A percentile compares a stretch with the other conserved stretches of the same genome.
phyloP scores from a whole-genome alignment of 495 filamentous ascomycete genomes.

The Copromyces sp. region DNA sequence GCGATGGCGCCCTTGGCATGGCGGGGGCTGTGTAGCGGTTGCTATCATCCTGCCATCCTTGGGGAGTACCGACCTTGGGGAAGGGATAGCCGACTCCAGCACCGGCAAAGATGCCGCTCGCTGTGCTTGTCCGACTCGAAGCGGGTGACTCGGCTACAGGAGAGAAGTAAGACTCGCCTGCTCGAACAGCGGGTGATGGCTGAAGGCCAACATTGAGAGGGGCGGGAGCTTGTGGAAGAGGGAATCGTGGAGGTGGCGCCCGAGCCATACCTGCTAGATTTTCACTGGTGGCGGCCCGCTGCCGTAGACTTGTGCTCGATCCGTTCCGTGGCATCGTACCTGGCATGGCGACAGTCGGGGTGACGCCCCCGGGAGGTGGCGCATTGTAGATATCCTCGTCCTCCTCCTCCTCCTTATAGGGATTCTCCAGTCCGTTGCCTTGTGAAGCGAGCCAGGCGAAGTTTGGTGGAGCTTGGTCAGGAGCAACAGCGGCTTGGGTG shows the following conservation, averaged over 20 bases:
- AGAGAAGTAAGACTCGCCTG: constrained; percentile 79
- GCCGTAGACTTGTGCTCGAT: constrained; percentile 70
- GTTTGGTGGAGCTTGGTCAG: constrained; percentile 38
- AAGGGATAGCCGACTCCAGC: constrained; percentile 57
- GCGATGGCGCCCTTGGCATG: constrained; percentile 64
- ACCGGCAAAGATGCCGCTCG: constrained; percentile 48
- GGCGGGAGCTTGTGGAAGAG: constrained; percentile 46
- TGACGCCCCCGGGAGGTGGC: constrained; percentile 8
- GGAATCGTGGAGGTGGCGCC: constrained; percentile 57
- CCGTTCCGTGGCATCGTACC: constrained; percentile 62
- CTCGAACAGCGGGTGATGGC: constrained; percentile 38
- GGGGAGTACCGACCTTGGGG: constrained; percentile 58
- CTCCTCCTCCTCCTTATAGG: constrained; percentile 69
- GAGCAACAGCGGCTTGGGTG: constrained; percentile 20
- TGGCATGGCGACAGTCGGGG: constrained; percentile 10
- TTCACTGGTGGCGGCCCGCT: constrained; percentile 68
- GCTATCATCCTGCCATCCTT: constrained; percentile 55
- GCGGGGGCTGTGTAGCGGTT: constrained; percentile 83
- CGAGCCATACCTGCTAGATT: constrained; percentile 43
- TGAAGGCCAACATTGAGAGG: constrained; percentile 48
- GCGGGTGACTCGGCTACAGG: constrained; percentile 74
- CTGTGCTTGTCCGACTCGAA: constrained; percentile 66
- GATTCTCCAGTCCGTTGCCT: constrained; percentile 54
- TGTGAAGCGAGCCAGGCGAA: constrained; percentile 72
- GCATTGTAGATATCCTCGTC: constrained; percentile 60